Conservation (phyloP, 305 asterid genomes). For the Fraxinus sp. region DNA sequence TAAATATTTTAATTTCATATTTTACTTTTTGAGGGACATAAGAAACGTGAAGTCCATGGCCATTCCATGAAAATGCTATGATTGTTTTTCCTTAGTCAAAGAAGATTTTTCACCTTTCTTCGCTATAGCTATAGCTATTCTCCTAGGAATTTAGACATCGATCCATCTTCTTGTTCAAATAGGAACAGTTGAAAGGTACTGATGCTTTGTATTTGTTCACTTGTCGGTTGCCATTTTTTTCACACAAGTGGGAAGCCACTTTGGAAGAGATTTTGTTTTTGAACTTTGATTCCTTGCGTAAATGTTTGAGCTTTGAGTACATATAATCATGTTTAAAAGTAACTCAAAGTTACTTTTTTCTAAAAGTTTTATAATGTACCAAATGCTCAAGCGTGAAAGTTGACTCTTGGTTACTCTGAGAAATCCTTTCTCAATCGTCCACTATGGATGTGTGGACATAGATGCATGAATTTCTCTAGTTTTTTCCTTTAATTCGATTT, state of each 20-base stretch:
- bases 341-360: neutral
- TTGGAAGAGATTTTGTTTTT: neutral
- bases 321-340: neutral
- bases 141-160: slow-evolving; percentile 9
- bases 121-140: slow-evolving; percentile 23
- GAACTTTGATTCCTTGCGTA: neutral
- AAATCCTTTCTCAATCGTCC: neutral
- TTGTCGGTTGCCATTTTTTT: slow-evolving; percentile 3
- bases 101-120: slow-evolving; percentile 27
- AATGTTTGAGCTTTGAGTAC: neutral
- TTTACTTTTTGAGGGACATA: slow-evolving; percentile 11
- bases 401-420: neutral
- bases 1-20: neutral
- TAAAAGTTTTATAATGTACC: neutral
- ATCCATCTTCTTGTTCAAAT: slow-evolving; percentile 20
- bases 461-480: neutral
- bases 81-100: slow-evolving; percentile 29
- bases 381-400: neutral
- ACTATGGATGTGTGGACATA: neutral
- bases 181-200: slow-evolving; percentile 16
- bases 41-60: slow-evolving; percentile 13
- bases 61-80: slow-evolving; percentile 13
- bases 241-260: neutral
- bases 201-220: slow-evolving; percentile 13
- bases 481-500: neutral